phyloP scores from a whole-genome alignment of 1,284 basidiomycete genomes.

The Papiliotrema fonsecae region DNA sequence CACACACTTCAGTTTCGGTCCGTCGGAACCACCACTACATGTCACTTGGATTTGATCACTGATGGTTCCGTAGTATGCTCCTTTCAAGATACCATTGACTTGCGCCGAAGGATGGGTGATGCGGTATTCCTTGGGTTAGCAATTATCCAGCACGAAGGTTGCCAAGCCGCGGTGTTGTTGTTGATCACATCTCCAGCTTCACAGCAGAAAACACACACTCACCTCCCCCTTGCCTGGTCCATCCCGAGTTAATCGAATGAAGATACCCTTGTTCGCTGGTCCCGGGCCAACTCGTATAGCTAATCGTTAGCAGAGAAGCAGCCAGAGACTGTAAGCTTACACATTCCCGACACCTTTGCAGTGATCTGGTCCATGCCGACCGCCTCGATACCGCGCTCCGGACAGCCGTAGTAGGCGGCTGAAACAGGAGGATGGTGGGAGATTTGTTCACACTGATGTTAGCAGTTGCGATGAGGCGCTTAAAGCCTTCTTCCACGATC shows the following conservation, averaged over 20 bases:
- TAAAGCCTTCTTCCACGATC: too few relatives aligned
- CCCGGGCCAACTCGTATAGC: slow-evolving; percentile 77
- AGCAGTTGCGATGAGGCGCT: too few relatives aligned
- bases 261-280: slow-evolving; percentile 80
- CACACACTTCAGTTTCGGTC: slow-evolving; percentile 65
- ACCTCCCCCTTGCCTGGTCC: slow-evolving; percentile 72
- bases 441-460: slow-evolving; percentile 65
- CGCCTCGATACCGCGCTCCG: slow-evolving; percentile 65
- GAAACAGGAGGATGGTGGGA: slow-evolving; percentile 96
- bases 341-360: slow-evolving; percentile 80
- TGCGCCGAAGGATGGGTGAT: slow-evolving; percentile 84
- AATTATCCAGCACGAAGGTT: not conserved
- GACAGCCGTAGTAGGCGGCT: slow-evolving; percentile 75
- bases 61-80: slow-evolving; percentile 69
- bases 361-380: slow-evolving; percentile 81
- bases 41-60: slow-evolving; percentile 68
- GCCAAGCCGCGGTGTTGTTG: too few relatives aligned
- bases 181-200: too few relatives aligned
- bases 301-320: too few relatives aligned
- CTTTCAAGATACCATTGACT: slow-evolving; percentile 84
- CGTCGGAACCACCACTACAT: slow-evolving; percentile 63
- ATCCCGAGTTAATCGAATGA: slow-evolving; percentile 62
- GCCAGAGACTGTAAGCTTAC: too few relatives aligned
- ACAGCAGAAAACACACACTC: too few relatives aligned
- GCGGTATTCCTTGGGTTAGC: slow-evolving; percentile 57